These are phyloP conservation scores for Collariella sp. DNA, from an alignment of 495 filamentous ascomycete species.

Conservation along the genomic window DNA sequence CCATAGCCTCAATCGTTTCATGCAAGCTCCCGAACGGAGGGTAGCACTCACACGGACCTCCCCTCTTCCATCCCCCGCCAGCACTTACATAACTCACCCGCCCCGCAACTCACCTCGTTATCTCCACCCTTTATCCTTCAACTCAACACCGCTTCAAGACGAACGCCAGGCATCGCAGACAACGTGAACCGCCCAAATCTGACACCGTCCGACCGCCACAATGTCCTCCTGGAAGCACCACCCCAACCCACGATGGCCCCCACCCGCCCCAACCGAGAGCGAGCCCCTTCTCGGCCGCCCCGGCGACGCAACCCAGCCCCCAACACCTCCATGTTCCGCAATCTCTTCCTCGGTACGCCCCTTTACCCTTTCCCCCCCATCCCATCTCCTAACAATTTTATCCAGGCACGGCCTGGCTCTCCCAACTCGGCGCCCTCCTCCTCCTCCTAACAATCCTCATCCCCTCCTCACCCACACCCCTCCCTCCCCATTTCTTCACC, in stretches of 20 bases:
- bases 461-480: slow-evolving; percentile 55
- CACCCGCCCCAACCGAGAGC: slow-evolving; percentile 39
- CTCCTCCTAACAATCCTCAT: slow-evolving; percentile 65
- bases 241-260: not conserved
- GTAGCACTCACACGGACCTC: not conserved
- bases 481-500: slow-evolving; percentile 67
- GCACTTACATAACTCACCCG: too few species aligned
- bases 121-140: not conserved
- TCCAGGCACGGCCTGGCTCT: slow-evolving; percentile 38
- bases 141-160: not conserved
- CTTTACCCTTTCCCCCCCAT: not conserved
- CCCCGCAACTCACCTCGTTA: not conserved
- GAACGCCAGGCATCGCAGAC: not conserved
- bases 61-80: too few species aligned
- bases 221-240: slow-evolving; percentile 9
- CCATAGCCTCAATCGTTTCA: not conserved
- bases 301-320: slow-evolving; percentile 66
- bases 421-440: slow-evolving; percentile 40
- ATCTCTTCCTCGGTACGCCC: slow-evolving; percentile 65
- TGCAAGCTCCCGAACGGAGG: not conserved
- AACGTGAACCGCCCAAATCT: not conserved
- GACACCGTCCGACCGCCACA: not conserved
- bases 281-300: slow-evolving; percentile 70
- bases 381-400: slow-evolving; percentile 30
- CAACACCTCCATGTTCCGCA: slow-evolving; percentile 52